Conservation (phyloP, 1,139 yeast species). For the Blastobotrys persicus region DNA sequence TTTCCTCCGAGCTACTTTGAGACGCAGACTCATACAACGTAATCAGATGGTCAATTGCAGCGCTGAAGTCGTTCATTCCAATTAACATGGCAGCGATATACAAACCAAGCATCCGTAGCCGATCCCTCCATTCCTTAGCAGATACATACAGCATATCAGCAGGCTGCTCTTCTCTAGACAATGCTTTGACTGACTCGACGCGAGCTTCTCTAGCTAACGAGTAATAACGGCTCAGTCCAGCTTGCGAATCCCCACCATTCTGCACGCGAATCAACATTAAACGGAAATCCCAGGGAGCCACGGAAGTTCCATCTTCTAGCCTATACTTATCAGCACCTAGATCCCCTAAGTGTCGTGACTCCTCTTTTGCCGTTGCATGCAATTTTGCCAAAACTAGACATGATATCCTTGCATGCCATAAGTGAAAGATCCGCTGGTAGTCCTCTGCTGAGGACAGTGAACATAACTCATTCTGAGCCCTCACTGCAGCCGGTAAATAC, state of each 20-base stretch:
- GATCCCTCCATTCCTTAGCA: constrained; percentile 26
- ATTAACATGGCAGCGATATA: constrained; percentile 35
- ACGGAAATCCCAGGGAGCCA: constrained; percentile 35
- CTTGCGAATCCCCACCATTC: constrained; percentile 30
- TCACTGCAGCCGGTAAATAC: constrained; percentile 28
- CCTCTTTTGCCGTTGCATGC: constrained; percentile 27
- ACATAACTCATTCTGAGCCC: constrained; percentile 22
- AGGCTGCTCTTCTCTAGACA: background rate
- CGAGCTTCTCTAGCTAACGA: constrained; percentile 33
- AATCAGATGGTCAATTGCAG: constrained; percentile 35
- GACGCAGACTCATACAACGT: constrained; percentile 25
- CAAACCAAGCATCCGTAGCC: constrained; percentile 35
- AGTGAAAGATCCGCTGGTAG: constrained; percentile 20
- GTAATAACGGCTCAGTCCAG: constrained; percentile 29
- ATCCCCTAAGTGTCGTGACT: constrained; percentile 29
- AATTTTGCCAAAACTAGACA: constrained; percentile 25
- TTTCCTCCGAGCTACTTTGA: constrained; percentile 12
- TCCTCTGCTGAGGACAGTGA: constrained; percentile 14
- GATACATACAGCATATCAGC: constrained; percentile 7
- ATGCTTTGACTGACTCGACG: constrained; percentile 18
- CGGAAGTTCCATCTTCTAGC: constrained; percentile 26
- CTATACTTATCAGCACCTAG: constrained; percentile 26
- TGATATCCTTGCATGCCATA: constrained; percentile 29
- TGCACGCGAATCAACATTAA: constrained; percentile 29
- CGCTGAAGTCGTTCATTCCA: constrained; percentile 33